Base-by-base conservation (phyloP, 2,329 filamentous ascomycete genomes). In the Colletotrichum limetticola region DNA sequence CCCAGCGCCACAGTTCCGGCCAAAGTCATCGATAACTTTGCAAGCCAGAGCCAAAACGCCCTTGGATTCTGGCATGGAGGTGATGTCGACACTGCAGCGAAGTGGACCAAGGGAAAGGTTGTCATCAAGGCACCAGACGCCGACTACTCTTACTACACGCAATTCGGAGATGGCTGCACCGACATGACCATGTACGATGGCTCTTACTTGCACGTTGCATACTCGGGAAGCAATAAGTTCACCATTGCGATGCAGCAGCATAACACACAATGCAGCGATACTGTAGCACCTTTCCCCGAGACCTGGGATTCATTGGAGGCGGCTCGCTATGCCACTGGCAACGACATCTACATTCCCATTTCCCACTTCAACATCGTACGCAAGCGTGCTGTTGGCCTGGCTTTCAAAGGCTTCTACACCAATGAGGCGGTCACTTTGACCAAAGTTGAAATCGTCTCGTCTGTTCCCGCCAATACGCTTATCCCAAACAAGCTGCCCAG, bases 281-380 rank as follows among this genome's bases (percentile, higher is more conserved):
- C 80, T 24, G 83, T 89, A 28, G 85, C 85, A 14, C 91, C 92
- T 0, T 93, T 87, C 77, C 91, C 91, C 0, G 90, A 90, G 78
- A 92, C 91, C 0, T 92, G 91, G 86, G 91, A 93, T 78, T 91
- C 90, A 1, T 83, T 93, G n/a, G 91, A 93, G 79, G 91, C 91
- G 1, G 83, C 86, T 4, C 87, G 91, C 58, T 93, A 94, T 78
- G 78, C 80, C 16, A 80, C 80, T 28, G 79, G 85, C 1, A 85
- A 83, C 68, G 86, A 92, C 77, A 90, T 93, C 71, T 93, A 92
- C 81, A 88, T 93, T 61, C 92, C 92, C 1, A 83, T 93, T 35
- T 87, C 83, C 56, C 92, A 94, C 81, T 94, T 93, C 83, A 86
- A 87, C 75, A 86, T 93, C 76, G 84, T 92, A 77, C 85, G 89